Evolutionary conservation across 2,329 filamentous ascomycete species (phyloP).

Genomic region (Penicillium decumbens): DNA sequence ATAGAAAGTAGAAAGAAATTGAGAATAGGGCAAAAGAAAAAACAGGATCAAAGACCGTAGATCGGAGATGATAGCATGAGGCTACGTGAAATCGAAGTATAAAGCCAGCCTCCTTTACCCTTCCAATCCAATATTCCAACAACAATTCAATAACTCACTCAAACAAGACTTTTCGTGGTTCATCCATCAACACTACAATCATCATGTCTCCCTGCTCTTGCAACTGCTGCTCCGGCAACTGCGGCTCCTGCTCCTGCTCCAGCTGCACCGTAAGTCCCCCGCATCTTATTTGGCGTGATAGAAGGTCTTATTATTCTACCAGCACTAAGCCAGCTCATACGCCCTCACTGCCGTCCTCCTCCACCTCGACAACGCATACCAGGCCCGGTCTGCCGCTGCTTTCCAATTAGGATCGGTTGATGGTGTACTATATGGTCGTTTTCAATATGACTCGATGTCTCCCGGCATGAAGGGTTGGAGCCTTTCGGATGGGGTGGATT

Average conservation of each 20-base stretch:
- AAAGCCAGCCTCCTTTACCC: slow-evolving; percentile 13
- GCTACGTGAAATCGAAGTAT: slow-evolving; percentile 12
- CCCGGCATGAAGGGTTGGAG: slow-evolving; percentile 7
- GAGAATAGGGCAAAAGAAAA: not conserved
- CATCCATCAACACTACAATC: slow-evolving; percentile 18
- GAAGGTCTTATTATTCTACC: slow-evolving; percentile 15
- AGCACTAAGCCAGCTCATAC: slow-evolving; percentile 23
- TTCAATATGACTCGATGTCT: slow-evolving; percentile 7
- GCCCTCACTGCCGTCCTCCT: slow-evolving; percentile 20
- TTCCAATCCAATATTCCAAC: not conserved
- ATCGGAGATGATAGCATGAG: not conserved
- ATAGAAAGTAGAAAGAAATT: slow-evolving; percentile 1
- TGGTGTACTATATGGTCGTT: not conserved
- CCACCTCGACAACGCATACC: slow-evolving; percentile 19
- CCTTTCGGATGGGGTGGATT: slow-evolving; percentile 14
- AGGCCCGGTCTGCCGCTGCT: slow-evolving; percentile 22
- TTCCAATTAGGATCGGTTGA: slow-evolving; percentile 13
- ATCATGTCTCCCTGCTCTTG: slow-evolving; percentile 42
- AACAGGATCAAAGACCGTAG: not conserved
- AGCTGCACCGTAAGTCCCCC: slow-evolving; percentile 34
- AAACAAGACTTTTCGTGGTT: slow-evolving; percentile 11
- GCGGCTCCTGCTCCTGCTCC: slow-evolving; percentile 39
- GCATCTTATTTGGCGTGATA: not conserved
- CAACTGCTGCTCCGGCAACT: slow-evolving; percentile 38
- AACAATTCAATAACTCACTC: not conserved